Conservation (phyloP, 192 early-diverging fungal species). For the Funneliformis geosporum region DNA sequence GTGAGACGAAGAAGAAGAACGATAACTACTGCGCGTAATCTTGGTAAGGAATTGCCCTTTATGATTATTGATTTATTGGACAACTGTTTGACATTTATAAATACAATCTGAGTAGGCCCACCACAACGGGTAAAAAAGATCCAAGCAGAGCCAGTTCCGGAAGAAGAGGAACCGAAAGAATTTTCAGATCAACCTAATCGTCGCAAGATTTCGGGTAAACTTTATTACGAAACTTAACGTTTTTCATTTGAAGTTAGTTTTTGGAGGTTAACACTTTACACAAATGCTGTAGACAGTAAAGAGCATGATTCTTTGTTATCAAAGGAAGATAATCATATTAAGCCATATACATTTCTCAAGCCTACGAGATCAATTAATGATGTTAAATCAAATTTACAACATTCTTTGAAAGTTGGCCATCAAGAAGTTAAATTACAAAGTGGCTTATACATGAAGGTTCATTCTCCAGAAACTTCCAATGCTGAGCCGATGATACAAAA, state of each 20-base stretch:
- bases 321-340: not conserved
- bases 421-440: constrained; percentile 1
- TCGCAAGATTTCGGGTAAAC: not conserved
- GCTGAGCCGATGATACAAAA: not conserved
- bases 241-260: not conserved
- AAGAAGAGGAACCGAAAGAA: not conserved
- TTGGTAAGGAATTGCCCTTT: not conserved
- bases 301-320: not conserved
- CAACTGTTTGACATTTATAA: not conserved
- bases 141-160: not conserved
- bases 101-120: not conserved
- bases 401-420: not conserved
- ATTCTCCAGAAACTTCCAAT: not conserved
- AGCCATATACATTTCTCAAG: not conserved
- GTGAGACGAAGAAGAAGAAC: not conserved
- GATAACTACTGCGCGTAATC: not conserved
- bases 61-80: not conserved
- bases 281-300: constrained; percentile 1
- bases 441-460: not conserved
- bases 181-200: not conserved
- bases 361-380: not conserved
- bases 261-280: not conserved
- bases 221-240: not conserved
- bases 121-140: constrained; percentile 5
- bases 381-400: not conserved